A percentile compares a stretch with the other conserved stretches of the same genome.
Evolutionary conservation across 331 rosid genomes (phyloP).

Genomic region (Dryas integrifolia): DNA sequence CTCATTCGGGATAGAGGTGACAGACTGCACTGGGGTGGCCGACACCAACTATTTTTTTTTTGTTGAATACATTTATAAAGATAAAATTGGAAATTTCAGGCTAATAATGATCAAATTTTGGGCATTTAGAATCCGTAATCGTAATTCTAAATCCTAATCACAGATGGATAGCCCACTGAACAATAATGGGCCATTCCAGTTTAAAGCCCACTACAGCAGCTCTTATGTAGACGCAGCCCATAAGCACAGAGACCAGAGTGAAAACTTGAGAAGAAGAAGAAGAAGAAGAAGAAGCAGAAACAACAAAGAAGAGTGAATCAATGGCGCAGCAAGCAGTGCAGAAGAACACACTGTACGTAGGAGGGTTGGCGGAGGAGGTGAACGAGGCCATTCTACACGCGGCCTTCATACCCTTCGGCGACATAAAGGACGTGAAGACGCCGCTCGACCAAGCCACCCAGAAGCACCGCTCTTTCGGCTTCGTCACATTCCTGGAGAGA

Average conservation of each 20-base stretch:
- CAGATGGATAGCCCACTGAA: too few relatives aligned
- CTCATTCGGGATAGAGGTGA: too few relatives aligned
- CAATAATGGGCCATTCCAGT: background rate
- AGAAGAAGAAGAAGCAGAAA: background rate
- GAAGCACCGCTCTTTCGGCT: conserved; percentile 95
- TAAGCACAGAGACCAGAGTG: background rate
- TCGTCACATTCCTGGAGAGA: conserved; percentile 83
- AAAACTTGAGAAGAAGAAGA: background rate
- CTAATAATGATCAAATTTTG: too few relatives aligned
- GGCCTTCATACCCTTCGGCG: conserved; percentile 89
- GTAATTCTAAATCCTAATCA: too few relatives aligned
- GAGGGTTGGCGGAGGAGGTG: conserved; percentile 90
- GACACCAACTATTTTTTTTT: too few relatives aligned
- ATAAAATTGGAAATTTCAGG: too few relatives aligned
- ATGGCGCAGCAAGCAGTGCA: conserved; percentile 84
- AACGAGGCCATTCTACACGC: conserved; percentile 84
- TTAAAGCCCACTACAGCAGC: background rate
- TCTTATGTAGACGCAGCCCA: background rate
- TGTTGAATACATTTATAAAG: too few relatives aligned
- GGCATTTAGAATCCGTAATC: too few relatives aligned
- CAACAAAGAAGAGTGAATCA: background rate
- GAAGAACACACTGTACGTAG: conserved; percentile 88
- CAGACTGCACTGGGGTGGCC: too few relatives aligned
- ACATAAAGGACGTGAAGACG: conserved; percentile 88
- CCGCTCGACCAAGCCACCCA: conserved; percentile 95